These are phyloP conservation scores for Rubroshorea leprosula DNA, from an alignment of 345 rosid species.

Conservation along the genomic window DNA sequence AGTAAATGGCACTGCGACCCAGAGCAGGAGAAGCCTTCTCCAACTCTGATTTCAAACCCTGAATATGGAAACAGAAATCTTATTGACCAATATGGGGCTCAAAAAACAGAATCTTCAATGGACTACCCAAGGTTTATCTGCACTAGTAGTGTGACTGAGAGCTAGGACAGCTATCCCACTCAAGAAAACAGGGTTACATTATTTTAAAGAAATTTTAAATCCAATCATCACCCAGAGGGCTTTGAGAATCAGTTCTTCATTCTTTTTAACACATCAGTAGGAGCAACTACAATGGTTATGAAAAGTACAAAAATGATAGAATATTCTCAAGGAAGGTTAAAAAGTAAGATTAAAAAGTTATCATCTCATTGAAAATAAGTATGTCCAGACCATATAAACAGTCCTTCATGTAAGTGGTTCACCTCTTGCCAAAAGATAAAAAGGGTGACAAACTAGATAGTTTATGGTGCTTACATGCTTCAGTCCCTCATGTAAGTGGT, in stretches of 20 bases:
- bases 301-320: not conserved
- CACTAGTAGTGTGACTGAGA: not conserved
- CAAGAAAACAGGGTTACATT: not conserved
- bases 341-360: not conserved
- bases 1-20: slow-evolving; percentile 77
- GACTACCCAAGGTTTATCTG: not conserved
- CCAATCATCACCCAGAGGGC: not conserved
- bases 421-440: not conserved
- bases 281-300: not conserved
- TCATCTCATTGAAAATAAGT: not conserved
- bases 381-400: too few relatives aligned
- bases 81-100: not conserved
- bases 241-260: not conserved
- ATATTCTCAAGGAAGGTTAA: too few relatives aligned
- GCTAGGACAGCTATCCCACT: not conserved
- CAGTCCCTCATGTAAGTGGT: slow-evolving; percentile 96
- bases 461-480: slow-evolving; percentile 65
- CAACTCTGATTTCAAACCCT: slow-evolving; percentile 94
- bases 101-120: not conserved
- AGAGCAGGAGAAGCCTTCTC: slow-evolving; percentile 88
- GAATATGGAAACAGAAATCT: slow-evolving; percentile 3
- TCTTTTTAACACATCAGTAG: not conserved
- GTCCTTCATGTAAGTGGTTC: too few relatives aligned
- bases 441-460: not conserved
- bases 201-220: slow-evolving; percentile 4